A percentile compares a stretch with the other conserved stretches of the same genome.
Conservation (phyloP, 2,329 filamentous ascomycete genomes). For the Hymenoscyphus fraxineus region DNA sequence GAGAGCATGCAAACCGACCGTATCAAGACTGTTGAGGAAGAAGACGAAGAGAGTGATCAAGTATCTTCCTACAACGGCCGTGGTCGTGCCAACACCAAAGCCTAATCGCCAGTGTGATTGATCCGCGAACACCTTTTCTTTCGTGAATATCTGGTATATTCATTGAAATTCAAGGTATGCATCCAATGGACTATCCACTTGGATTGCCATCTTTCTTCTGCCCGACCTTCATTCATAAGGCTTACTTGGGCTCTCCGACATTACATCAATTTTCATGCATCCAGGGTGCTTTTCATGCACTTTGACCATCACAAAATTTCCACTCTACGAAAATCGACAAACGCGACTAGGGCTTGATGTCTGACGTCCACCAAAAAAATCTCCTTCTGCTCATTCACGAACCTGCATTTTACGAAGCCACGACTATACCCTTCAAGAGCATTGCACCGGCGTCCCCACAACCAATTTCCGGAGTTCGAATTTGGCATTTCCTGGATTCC, state of each 20-base stretch:
- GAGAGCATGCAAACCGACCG: background rate
- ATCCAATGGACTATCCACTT: background rate
- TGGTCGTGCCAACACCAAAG: background rate
- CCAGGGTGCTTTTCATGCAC: background rate
- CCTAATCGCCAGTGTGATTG: background rate
- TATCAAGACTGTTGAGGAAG: conserved; percentile 2
- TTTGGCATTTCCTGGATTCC: background rate
- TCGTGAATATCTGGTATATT: background rate
- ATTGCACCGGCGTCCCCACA: background rate
- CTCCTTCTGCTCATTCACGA: background rate
- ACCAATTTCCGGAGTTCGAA: background rate
- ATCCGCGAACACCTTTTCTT: background rate
- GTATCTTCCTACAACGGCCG: background rate
- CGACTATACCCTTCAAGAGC: background rate
- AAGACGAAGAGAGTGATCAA: conserved; percentile 4
- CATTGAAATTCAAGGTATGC: background rate
- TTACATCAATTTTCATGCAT: background rate
- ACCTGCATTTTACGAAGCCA: background rate
- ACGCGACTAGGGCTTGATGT: background rate
- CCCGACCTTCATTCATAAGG: background rate
- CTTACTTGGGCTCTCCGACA: background rate
- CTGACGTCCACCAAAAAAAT: background rate
- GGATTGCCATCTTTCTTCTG: background rate
- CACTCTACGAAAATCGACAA: background rate
- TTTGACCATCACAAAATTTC: background rate